Evolutionary conservation across 2,329 filamentous ascomycete species (phyloP).

Genomic region (Fusarium cyanostomum): DNA sequence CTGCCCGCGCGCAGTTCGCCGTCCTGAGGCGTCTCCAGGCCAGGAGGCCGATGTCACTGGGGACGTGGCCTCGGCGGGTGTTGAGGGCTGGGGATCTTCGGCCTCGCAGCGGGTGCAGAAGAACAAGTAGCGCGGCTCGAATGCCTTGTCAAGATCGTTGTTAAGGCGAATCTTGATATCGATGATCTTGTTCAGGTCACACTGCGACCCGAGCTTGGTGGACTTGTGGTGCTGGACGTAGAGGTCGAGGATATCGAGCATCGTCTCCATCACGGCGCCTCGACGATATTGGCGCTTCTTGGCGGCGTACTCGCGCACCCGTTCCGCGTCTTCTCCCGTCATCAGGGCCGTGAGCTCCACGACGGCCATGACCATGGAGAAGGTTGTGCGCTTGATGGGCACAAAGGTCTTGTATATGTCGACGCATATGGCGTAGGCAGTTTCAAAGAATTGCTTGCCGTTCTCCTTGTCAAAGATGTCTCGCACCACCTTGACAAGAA

Average conservation of each 20-base stretch:
- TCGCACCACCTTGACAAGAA: conserved; percentile 81
- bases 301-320: conserved; percentile 60
- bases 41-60: conserved; percentile 53
- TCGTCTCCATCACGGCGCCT: conserved; percentile 73
- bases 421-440: conserved; percentile 83
- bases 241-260: conserved; percentile 89
- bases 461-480: conserved; percentile 55
- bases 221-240: conserved; percentile 84
- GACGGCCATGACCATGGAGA: conserved; percentile 84
- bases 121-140: conserved; percentile 70
- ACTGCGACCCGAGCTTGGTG: conserved; percentile 77
- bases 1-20: conserved; percentile 53
- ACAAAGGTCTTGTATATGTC: conserved; percentile 95
- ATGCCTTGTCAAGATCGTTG: conserved; percentile 74
- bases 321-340: conserved; percentile 57
- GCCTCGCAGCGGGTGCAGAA: conserved; percentile 64
- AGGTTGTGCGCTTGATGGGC: conserved; percentile 87
- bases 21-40: conserved; percentile 47
- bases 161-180: conserved; percentile 88
- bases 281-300: conserved; percentile 58
- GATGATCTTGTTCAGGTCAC: conserved; percentile 82
- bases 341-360: conserved; percentile 83
- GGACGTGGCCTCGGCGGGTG: conserved; percentile 48
- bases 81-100: conserved; percentile 47
- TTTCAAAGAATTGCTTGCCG: conserved; percentile 66